Conservation (phyloP, 2,329 filamentous ascomycete genomes). For the Xylaria sp. region DNA sequence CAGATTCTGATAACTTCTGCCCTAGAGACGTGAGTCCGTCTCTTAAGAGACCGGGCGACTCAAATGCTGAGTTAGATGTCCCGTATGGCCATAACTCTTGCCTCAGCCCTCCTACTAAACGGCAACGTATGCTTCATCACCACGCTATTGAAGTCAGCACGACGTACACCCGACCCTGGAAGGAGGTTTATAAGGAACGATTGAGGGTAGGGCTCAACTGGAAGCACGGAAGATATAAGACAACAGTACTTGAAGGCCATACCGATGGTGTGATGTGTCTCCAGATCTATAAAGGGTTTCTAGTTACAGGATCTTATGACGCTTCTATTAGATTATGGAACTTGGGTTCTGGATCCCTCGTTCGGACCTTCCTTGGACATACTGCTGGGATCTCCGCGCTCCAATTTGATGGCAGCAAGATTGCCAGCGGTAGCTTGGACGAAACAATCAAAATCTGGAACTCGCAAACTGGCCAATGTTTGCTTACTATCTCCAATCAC, state of each 20-base stretch:
- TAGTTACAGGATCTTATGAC: conserved; percentile 6
- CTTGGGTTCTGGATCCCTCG: neutral
- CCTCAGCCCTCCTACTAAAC: neutral
- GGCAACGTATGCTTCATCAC: neutral
- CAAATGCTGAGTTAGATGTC: neutral
- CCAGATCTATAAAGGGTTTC: neutral
- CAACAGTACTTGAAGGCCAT: conserved; percentile 8
- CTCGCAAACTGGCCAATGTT: conserved; percentile 6
- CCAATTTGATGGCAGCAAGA: conserved; percentile 10
- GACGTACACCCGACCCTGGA: neutral
- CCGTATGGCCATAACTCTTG: neutral
- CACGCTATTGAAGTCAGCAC: neutral
- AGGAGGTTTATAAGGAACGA: conserved; percentile 12
- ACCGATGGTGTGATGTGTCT: conserved; percentile 11
- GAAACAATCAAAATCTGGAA: conserved; percentile 11
- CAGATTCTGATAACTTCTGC: neutral
- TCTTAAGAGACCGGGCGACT: neutral
- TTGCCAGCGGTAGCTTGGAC: conserved; percentile 7
- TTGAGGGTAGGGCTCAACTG: conserved; percentile 8
- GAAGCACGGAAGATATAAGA: conserved; percentile 8
- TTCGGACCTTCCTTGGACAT: conserved; percentile 6
- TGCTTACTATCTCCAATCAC: conserved; percentile 5
- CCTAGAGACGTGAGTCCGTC: neutral
- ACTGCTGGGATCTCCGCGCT: conserved; percentile 1
- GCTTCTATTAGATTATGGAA: conserved; percentile 5